Base-by-base conservation (phyloP, 768 basidiomycete genomes). In the Phylloporus arenicola region DNA sequence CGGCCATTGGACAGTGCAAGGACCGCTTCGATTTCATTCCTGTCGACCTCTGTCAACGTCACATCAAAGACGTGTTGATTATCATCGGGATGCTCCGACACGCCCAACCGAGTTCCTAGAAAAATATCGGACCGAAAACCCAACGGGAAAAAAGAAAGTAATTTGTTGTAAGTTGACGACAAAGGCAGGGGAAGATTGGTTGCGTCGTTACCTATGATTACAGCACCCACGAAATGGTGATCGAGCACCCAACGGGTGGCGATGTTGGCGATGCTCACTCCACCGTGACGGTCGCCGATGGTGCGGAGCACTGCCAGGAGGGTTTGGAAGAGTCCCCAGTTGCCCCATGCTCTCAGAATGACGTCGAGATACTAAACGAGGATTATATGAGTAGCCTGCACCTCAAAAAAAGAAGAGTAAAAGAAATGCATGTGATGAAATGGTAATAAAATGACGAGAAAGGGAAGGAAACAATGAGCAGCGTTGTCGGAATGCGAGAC, bases 221-320 rank as follows among this genome's bases (percentile, higher is more conserved):
- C 86, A 33, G 88, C 86, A 10, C 86, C 88, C 16, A 91, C 88
- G 55, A 78, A 85, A 7, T 67, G 62, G 46, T 90, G 86, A 69
- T 92, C 86, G 19, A 92, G 73, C 0, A 90, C 84, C 88, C 88
- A 91, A 14, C 88, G 81, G 2, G 81, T 84, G 29, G 88, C 87
- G 34, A 92, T 71, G 61, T 90, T 90, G 47, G 89, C 80, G 33
- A 92, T 82, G 67, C 82, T 86, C 41, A 74, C 69, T 11, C 79
- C 77, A 19, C 74, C 76, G 64, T 88, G 83, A 20, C 77, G 78
- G 70, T 85, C 78, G 4, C 81, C 88, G 48, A 91, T 77, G n/a
- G 56, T 59, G 19, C 81, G 77, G 29, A 92, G 73, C 35, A 78
- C 75, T 19, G 61, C 48, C 37, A 92, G 69, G 0, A 92, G 75